Percentiles rank a stretch among this genome's conserved stretches.
Evolutionary conservation across 2,329 filamentous ascomycete species (phyloP).

Genomic region (Phyllosticta capitalensis): DNA sequence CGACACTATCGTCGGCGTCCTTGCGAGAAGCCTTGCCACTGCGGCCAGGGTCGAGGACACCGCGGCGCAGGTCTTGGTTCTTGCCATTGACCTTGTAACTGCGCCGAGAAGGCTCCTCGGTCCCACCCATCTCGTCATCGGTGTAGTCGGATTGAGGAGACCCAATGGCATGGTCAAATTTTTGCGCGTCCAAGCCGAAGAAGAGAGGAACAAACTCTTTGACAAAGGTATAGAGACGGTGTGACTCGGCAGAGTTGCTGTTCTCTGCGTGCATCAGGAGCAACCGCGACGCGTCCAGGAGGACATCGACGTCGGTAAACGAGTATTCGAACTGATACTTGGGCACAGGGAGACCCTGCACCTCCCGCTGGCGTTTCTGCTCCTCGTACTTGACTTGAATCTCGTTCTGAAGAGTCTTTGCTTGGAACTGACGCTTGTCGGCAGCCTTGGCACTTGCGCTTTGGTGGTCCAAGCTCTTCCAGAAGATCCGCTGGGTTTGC

Average conservation of each 20-base stretch:
- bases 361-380: slow-evolving; percentile 62
- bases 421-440: slow-evolving; percentile 85
- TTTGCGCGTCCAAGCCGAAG: slow-evolving; percentile 39
- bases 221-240: slow-evolving; percentile 37
- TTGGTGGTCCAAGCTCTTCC: slow-evolving; percentile 95
- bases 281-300: slow-evolving; percentile 40
- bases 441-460: slow-evolving; percentile 78
- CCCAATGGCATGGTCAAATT: slow-evolving; percentile 57
- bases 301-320: slow-evolving; percentile 51
- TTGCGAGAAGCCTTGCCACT: slow-evolving; percentile 60
- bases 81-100: slow-evolving; percentile 58
- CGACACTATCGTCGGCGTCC: slow-evolving; percentile 72
- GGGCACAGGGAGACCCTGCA: slow-evolving; percentile 48
- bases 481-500: slow-evolving; percentile 89
- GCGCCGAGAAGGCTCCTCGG: slow-evolving; percentile 61
- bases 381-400: slow-evolving; percentile 92
- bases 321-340: slow-evolving; percentile 67
- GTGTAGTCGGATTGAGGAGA: slow-evolving; percentile 51
- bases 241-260: slow-evolving; percentile 33
- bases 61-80: slow-evolving; percentile 65
- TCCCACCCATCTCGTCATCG: slow-evolving; percentile 54
- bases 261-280: slow-evolving; percentile 36
- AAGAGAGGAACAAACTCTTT: slow-evolving; percentile 42
- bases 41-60: slow-evolving; percentile 69
- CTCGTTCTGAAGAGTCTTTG: slow-evolving; percentile 80